Evolutionary conservation across 2,329 filamentous ascomycete species (phyloP), one percentile per base, ranked within the genome.

Genomic region (Pleurostoma richardsiae): DNA sequence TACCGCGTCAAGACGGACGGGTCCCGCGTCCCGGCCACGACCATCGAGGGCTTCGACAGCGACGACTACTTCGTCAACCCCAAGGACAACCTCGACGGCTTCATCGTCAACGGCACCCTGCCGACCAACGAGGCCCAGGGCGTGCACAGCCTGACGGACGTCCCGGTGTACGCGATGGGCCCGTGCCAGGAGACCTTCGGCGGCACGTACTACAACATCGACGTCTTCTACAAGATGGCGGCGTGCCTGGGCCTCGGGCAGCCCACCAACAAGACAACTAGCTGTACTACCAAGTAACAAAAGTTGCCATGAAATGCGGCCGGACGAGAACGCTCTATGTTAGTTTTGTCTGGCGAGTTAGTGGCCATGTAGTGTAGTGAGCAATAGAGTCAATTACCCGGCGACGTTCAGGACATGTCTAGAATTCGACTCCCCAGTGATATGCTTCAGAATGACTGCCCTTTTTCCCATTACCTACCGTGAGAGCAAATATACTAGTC

Each of bases 161-260:
- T 90, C 30, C 83, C 86, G 2, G 84, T 94, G 26, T 92, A 87
- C 57, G 85, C 87, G 1, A 77, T 79, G 71, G 88, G 88, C 0
- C 88, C 88, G 5, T 92, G 88, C 69, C 84, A 90, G 64, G 83
- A 88, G 57, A 68, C 77, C 10, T 94, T 94, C 61, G 80, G 83
- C 4, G 86, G 86, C 46, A 79, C 84, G 4, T 88, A 83, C 54
- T 82, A 73, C 64, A 86, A 82, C 59, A 77, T 88, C 41, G 86
- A 90, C 52, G 72, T 90, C 53, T 90, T 90, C 57, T 90, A 83
- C 68, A 82, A 83, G 64, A 87, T 90, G 60, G 81, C 85, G 10
- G 74, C 74, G 54, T 88, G 84, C 57, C 68, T 88, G 46, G 85
- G 85, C 41, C 66, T 85, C 39, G 69, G 55, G 2, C 60, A 66